A percentile compares a stretch with the other conserved stretches of the same genome.
phyloP scores from a whole-genome alignment of 768 basidiomycete genomes.

The Candolleomyces aberdarensis region DNA sequence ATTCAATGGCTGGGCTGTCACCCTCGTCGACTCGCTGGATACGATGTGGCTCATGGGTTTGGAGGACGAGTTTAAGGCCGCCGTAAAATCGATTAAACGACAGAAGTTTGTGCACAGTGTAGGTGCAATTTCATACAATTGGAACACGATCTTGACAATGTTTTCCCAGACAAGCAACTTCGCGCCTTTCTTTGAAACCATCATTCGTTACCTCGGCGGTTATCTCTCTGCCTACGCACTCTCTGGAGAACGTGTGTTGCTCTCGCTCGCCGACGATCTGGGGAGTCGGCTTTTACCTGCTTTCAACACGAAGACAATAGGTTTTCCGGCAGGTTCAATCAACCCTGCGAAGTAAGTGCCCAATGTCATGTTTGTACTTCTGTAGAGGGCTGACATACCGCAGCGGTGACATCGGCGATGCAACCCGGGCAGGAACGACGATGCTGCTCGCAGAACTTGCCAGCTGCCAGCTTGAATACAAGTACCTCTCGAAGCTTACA shows the following conservation, averaged over 20 bases:
- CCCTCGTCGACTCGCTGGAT: conserved; percentile 75
- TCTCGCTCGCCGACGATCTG: conserved; percentile 65
- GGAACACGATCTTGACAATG: neutral
- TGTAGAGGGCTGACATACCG: neutral
- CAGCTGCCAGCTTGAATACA: conserved; percentile 72
- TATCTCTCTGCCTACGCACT: conserved; percentile 76
- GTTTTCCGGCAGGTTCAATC: conserved; percentile 62
- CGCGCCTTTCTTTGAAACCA: conserved; percentile 70
- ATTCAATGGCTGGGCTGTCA: conserved; percentile 52
- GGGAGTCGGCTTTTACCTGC: conserved; percentile 59
- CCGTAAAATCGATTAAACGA: conserved; percentile 47
- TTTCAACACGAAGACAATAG: conserved; percentile 55
- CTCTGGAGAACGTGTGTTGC: conserved; percentile 55
- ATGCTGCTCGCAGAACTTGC: conserved; percentile 37
- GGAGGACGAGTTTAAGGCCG: conserved; percentile 61
- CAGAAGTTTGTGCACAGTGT: conserved; percentile 41
- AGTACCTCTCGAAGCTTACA: conserved; percentile 68
- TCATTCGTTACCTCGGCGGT: conserved; percentile 75
- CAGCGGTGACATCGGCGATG: neutral
- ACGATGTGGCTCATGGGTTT: conserved; percentile 81
- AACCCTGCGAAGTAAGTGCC: conserved; percentile 46
- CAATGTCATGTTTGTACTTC: neutral
- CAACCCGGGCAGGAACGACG: neutral
- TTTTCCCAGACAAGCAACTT: conserved; percentile 21
- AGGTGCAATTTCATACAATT: neutral